Evolutionary conservation across 164 flowering plant genomes (phyloP).

Genomic region (Kingdonia uniflora): DNA sequence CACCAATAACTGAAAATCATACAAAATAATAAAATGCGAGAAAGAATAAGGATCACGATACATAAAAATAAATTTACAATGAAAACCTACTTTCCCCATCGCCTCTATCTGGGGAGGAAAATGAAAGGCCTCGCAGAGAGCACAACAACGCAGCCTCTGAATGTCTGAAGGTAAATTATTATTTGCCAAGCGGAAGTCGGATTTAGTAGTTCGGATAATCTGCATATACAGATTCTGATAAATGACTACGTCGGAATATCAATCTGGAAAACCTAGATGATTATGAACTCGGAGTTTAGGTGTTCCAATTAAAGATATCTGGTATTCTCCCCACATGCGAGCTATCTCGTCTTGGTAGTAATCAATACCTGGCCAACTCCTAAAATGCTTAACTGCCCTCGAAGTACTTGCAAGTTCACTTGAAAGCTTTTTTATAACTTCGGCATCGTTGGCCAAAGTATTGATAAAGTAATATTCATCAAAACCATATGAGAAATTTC

Average conservation of each 20-base stretch:
- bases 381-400: conserved; percentile 65
- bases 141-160: conserved; percentile 91
- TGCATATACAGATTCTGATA: conserved; percentile 11
- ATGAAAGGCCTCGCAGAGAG: conserved; percentile 85
- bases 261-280: not conserved
- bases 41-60: not conserved
- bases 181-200: conserved; percentile 94
- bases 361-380: conserved; percentile 88
- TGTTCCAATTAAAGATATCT: conserved; percentile 28
- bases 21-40: not conserved
- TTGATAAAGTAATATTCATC: conserved; percentile 78
- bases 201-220: conserved; percentile 93
- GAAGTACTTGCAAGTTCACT: conserved; percentile 45
- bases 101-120: conserved; percentile 85
- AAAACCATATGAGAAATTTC: conserved; percentile 92
- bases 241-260: not conserved
- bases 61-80: not conserved
- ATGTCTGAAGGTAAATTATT: conserved; percentile 81
- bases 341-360: conserved; percentile 81
- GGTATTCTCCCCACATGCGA: conserved; percentile 67
- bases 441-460: conserved; percentile 63
- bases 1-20: conserved; percentile 53
- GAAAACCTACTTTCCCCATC: conserved; percentile 70
- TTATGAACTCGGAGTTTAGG: not conserved
- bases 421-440: conserved; percentile 71